Evolutionary conservation across 345 rosid genomes (phyloP).

Genomic region (Sisymbrium altissimum): DNA sequence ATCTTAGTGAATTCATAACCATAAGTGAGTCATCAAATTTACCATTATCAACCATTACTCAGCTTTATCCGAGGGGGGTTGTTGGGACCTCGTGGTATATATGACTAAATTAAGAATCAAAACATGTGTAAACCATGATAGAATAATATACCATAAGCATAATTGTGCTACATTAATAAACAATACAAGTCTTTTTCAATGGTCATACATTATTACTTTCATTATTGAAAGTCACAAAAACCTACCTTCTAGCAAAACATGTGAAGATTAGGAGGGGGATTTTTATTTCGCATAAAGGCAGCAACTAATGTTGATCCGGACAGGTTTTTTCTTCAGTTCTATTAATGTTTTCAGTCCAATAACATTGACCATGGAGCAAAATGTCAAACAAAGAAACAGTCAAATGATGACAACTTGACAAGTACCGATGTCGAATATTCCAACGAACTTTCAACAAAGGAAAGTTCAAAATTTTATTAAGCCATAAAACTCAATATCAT

Average conservation of each 20-base stretch:
- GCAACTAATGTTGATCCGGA: background rate
- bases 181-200: background rate
- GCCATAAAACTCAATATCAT: background rate
- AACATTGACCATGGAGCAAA: slow-evolving; percentile 9
- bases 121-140: background rate
- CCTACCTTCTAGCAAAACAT: background rate
- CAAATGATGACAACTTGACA: background rate
- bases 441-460: background rate
- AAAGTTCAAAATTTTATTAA: background rate
- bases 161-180: background rate
- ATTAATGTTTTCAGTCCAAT: background rate
- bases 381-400: slow-evolving; percentile 13
- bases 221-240: background rate
- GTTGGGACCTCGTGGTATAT: background rate
- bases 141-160: background rate
- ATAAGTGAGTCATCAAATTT: background rate
- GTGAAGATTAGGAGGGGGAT: background rate
- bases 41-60: slow-evolving; percentile 13
- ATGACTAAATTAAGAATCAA: background rate
- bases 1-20: background rate
- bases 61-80: slow-evolving; percentile 17
- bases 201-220: background rate
- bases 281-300: background rate
- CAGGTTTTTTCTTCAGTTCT: background rate
- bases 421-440: slow-evolving; percentile 14